phyloP scores from a whole-genome alignment of 202 grass and related monocot genomes.

The Musa balbisiana region DNA sequence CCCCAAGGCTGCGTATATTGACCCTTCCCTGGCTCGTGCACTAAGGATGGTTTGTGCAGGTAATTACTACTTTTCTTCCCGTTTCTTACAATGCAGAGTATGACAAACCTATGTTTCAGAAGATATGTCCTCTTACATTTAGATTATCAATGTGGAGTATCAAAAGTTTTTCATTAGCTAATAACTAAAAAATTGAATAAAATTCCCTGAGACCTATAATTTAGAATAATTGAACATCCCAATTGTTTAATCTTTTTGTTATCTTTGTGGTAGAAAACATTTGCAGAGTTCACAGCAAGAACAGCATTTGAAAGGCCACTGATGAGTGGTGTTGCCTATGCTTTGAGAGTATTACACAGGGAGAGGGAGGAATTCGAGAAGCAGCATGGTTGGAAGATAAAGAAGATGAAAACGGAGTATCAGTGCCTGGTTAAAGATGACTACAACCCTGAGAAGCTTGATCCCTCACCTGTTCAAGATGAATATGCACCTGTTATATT shows the following conservation, averaged over 20 bases:
- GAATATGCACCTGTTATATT: constrained; percentile 87
- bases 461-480: constrained; percentile 54
- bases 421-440: constrained; percentile 56
- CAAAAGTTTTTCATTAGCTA: background rate
- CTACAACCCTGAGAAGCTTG: constrained; percentile 60
- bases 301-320: constrained; percentile 81
- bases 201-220: background rate
- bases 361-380: constrained; percentile 60
- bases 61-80: no score
- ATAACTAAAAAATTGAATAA: background rate
- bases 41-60: no score
- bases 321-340: constrained; percentile 73
- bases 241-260: background rate
- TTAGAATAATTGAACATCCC: background rate
- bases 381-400: constrained; percentile 65
- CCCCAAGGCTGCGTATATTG: no score
- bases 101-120: no score
- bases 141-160: no score
- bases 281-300: constrained; percentile 64
- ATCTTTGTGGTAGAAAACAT: constrained; percentile 50
- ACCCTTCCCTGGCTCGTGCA: no score
- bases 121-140: no score
- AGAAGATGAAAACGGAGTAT: constrained; percentile 68
- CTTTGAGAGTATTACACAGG: constrained; percentile 53
- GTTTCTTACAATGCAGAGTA: no score